phyloP scores from a whole-genome alignment of 768 basidiomycete genomes.

The Phaeolepiota aurea region DNA sequence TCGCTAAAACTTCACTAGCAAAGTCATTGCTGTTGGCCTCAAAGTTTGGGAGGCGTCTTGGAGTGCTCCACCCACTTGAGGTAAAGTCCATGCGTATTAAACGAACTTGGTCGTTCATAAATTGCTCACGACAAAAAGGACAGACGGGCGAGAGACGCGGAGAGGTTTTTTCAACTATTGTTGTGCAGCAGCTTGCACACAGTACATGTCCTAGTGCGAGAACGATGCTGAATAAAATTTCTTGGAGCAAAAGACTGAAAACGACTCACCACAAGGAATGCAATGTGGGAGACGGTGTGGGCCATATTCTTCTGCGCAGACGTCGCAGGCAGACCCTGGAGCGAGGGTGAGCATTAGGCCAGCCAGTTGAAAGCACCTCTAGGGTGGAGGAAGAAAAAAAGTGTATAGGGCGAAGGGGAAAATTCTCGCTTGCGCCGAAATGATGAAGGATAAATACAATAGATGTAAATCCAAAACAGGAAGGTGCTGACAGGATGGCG shows the following conservation, averaged over 20 bases:
- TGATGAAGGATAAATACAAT: conserved; percentile 40
- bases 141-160: conserved; percentile 65
- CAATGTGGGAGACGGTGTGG: conserved; percentile 67
- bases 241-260: conserved; percentile 14
- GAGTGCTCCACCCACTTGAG: conserved; percentile 61
- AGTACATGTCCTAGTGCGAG: conserved; percentile 70
- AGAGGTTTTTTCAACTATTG: conserved; percentile 75
- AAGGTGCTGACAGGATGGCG: conserved; percentile 13
- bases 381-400: conserved; percentile 29
- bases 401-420: conserved; percentile 37
- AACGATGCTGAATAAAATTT: conserved; percentile 17
- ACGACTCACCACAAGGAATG: conserved; percentile 66
- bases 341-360: conserved; percentile 71
- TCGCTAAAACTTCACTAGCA: conserved; percentile 31
- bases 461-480: conserved; percentile 26
- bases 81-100: conserved; percentile 75
- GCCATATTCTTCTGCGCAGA: conserved; percentile 83
- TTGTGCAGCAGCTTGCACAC: conserved; percentile 69
- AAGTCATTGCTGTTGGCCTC: conserved; percentile 39
- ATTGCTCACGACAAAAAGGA: conserved; percentile 79
- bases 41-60: conserved; percentile 42
- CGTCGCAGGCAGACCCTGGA: conserved; percentile 82
- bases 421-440: conserved; percentile 30
- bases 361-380: conserved; percentile 34
- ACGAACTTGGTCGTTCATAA: conserved; percentile 58